Conservation (phyloP, 2,329 filamentous ascomycete species). For the Daldinia sp. region DNA sequence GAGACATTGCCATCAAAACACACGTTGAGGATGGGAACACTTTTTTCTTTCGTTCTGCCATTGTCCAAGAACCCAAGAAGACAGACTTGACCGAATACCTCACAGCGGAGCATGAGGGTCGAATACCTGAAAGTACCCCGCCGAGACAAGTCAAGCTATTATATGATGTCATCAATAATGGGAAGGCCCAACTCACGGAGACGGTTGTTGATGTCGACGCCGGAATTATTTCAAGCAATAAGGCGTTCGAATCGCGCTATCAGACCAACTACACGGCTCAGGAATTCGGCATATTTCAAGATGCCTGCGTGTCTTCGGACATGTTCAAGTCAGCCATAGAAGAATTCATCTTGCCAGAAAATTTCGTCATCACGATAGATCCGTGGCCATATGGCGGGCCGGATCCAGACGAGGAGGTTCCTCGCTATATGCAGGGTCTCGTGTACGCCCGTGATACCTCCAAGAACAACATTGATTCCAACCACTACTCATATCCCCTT, state of each 20-base stretch:
- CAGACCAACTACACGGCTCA: constrained; percentile 52
- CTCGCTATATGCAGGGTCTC: constrained; percentile 59
- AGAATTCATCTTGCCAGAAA: constrained; percentile 56
- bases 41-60: constrained; percentile 42
- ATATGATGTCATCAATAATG: constrained; percentile 52
- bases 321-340: constrained; percentile 57
- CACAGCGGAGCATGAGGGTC: constrained; percentile 43
- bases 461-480: constrained; percentile 61
- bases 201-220: constrained; percentile 51
- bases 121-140: constrained; percentile 32
- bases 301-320: constrained; percentile 53
- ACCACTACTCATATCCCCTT: constrained; percentile 70
- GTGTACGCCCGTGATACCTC: constrained; percentile 56
- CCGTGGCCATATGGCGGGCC: constrained; percentile 72
- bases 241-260: constrained; percentile 41
- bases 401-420: constrained; percentile 50
- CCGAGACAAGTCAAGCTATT: constrained; percentile 57
- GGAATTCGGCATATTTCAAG: constrained; percentile 53
- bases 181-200: constrained; percentile 48
- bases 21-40: constrained; percentile 37
- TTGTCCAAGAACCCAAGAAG: constrained; percentile 44
- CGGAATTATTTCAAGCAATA: constrained; percentile 44
- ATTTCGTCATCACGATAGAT: constrained; percentile 57
- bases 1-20: constrained; percentile 39
- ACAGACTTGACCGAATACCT: constrained; percentile 41